Evolutionary conservation across 768 basidiomycete genomes (phyloP), one percentile per base, ranked within the genome.

Genomic region (Termitomyces sp.): DNA sequence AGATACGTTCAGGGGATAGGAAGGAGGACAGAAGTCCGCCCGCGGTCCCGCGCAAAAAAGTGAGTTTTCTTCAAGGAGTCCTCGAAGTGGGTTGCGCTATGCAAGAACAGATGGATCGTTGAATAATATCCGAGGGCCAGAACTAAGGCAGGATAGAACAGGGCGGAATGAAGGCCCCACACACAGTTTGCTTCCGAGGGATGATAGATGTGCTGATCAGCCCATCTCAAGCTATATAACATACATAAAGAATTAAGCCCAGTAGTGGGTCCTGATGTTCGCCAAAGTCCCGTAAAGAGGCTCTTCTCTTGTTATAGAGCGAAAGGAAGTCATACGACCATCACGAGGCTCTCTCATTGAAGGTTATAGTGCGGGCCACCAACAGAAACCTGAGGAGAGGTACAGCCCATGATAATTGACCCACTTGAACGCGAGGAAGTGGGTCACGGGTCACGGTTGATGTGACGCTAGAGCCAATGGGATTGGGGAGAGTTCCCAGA

Each of bases 11-110:
- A 57, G 56, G 56, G 48, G 32, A 40, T n/a, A 48, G 42, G 23
- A 35, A 29, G 35, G 47, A 48, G 29, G 23, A 38, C 32, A 56
- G 29, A 48, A 50, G 41, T 40, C 46, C 51, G 7, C 16, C 56
- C 60, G 56, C 60, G 60, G 60, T 43, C 34, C 53, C 50, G 50
- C 54, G 54, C 29, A 29, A 19, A 21, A 56, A 57, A 25, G 37
- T 56, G 49, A 45, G 48, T 42, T 51, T 43, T 27, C 56, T 27
- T 41, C n/a, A n/a, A n/a, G 21, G n/a, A 17, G 29, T 53, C 27
- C 38, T 41, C 37, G n/a, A 48, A 48, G 54, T 56, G 54, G 54
- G 54, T 56, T 56, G 35, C 35, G 7, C 23, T 37, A 3, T 37
- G 10, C 34, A 37, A 23, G 21, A 37, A 35, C 35, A 50, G 46